Conservation (phyloP, 108 stramenopile species). For the Mediolabrus comicus region DNA sequence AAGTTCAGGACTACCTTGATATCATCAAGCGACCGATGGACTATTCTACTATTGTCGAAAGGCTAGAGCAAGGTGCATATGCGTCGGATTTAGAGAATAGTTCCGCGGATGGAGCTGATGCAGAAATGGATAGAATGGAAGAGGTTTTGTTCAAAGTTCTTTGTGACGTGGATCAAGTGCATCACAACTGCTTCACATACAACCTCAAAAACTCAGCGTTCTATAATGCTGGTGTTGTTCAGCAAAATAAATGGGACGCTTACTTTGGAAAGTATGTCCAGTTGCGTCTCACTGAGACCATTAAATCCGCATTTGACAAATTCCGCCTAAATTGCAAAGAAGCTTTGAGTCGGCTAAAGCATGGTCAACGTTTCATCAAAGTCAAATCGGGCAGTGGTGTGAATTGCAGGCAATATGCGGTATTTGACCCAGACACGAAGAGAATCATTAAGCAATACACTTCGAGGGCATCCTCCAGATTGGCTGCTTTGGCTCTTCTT, state of each 20-base stretch:
- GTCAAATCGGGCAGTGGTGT: conserved; percentile 21
- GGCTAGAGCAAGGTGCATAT: conserved; percentile 28
- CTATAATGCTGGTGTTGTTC: conserved; percentile 25
- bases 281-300: conserved; percentile 11
- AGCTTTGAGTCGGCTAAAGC: conserved; percentile 26
- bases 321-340: conserved; percentile 15
- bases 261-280: conserved; percentile 27
- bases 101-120: conserved; percentile 43
- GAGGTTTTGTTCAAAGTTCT: conserved; percentile 26
- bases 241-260: conserved; percentile 31
- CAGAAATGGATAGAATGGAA: conserved; percentile 21
- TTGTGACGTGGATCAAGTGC: conserved; percentile 36
- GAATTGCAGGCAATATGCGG: conserved; percentile 46
- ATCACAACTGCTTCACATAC: conserved; percentile 27
- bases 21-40: conserved; percentile 36
- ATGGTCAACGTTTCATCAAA: conserved; percentile 53
- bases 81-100: conserved; percentile 21
- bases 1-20: conserved; percentile 48
- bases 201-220: conserved; percentile 28
- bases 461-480: conserved; percentile 43
- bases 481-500: conserved; percentile 45
- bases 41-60: conserved; percentile 25
- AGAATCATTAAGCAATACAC: conserved; percentile 72
- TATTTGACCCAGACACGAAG: conserved; percentile 70
- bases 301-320: not conserved